These are phyloP conservation scores for Pythium sp. DNA, from an alignment of 352 stramenopile genomes.

Conservation along the genomic window DNA sequence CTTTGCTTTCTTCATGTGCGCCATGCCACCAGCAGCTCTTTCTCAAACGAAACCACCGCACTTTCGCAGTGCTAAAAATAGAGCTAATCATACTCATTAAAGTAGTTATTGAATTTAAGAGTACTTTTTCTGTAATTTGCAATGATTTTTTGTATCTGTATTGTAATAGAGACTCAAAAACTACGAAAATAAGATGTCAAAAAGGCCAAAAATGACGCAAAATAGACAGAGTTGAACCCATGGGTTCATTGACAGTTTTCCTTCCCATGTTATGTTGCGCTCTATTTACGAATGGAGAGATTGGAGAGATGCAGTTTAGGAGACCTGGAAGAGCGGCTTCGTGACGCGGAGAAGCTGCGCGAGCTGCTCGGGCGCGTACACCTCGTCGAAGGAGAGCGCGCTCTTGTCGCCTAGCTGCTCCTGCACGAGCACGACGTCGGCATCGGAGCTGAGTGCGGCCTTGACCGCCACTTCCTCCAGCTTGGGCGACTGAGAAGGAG, in stretches of 20 bases:
- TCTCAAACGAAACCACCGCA: background rate
- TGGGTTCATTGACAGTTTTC: background rate
- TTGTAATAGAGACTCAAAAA: background rate
- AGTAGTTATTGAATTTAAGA: background rate
- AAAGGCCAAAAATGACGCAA: background rate
- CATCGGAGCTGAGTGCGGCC: conserved; percentile 47
- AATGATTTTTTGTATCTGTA: too few species aligned
- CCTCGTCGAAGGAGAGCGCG: conserved; percentile 29
- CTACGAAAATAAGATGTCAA: background rate
- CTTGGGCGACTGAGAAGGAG: conserved; percentile 10
- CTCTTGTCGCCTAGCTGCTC: conserved; percentile 46
- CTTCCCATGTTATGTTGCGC: background rate
- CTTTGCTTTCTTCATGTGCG: background rate
- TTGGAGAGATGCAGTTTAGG: background rate
- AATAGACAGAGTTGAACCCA: background rate
- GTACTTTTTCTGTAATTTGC: too few species aligned
- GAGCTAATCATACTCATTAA: background rate
- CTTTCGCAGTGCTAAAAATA: background rate
- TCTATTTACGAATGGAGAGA: background rate
- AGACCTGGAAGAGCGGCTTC: conserved; percentile 34
- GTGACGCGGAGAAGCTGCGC: conserved; percentile 29
- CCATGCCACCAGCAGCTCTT: background rate
- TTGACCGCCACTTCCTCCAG: conserved; percentile 56
- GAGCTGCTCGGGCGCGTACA: conserved; percentile 43
- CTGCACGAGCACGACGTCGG: conserved; percentile 60